These are phyloP conservation scores for Ananas comosus DNA, from an alignment of 176 grass and related monocot species.

Conservation along the genomic window DNA sequence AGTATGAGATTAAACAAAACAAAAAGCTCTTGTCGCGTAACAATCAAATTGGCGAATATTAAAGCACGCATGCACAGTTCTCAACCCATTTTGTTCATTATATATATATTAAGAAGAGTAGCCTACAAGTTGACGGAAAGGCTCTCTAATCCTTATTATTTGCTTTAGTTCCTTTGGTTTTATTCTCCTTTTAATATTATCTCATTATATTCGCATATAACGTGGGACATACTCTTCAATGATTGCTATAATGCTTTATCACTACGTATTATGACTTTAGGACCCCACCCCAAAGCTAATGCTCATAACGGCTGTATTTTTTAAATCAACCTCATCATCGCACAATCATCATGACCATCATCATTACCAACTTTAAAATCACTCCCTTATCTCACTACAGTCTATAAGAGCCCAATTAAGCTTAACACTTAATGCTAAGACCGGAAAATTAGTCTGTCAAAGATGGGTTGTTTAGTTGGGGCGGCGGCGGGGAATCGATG, in stretches of 20 bases:
- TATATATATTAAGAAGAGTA: too few relatives aligned
- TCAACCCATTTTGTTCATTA: too few relatives aligned
- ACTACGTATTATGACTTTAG: background rate
- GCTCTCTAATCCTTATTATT: too few relatives aligned
- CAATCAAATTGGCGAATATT: too few relatives aligned
- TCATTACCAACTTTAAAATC: background rate
- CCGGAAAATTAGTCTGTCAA: background rate
- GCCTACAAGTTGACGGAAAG: too few relatives aligned
- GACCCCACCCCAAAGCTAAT: background rate
- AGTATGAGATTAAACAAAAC: too few relatives aligned
- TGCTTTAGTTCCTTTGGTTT: background rate
- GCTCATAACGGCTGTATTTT: background rate
- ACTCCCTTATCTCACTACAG: background rate
- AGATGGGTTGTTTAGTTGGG: slow-evolving; percentile 1
- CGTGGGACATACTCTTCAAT: background rate
- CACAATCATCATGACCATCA: background rate
- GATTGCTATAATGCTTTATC: background rate
- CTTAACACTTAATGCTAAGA: background rate
- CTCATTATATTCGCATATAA: background rate
- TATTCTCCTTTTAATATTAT: background rate
- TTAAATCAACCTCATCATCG: background rate
- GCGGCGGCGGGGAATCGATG: slow-evolving; percentile 20
- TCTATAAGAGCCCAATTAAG: background rate
- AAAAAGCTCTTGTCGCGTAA: too few relatives aligned
- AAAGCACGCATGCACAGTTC: too few relatives aligned